Evolutionary conservation across 2,329 filamentous ascomycete genomes (phyloP), one percentile per base, ranked within the genome.

Genomic region (Herpotrichia juniperi): DNA sequence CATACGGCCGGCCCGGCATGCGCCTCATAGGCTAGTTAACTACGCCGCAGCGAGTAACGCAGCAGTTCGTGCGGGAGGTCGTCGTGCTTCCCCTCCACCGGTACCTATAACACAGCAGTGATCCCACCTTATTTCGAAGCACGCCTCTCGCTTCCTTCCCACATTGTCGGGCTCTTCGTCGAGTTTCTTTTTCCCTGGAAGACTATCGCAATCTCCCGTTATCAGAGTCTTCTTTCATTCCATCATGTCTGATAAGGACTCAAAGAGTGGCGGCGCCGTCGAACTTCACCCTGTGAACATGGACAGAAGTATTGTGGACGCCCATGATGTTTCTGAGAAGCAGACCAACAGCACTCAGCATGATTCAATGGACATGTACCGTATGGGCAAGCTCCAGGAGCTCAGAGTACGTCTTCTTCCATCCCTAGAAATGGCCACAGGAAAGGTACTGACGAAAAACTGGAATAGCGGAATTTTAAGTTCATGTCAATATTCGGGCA

Each of bases 351-450:
- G 37, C 3, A 40, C 8, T n/a, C 37, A 40, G n/a, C 25, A 56
- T 48, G 54, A 56, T 37, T 53, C 56, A 46, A 51, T 53, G 26
- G 59, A 66, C 25, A 64, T 66, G 63, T 48, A 59, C 11, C 53
- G 63, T 10, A 62, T 66, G 63, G 63, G 63, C 22, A 66, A 63
- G 51, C 48, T 45, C 35, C 63, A 66, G 43, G 63, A 64, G 46
- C 19, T 40, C 19, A 40, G 37, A 12, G 37, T 24, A 16, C 22
- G 37, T 25, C 34, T 12, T 7, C 17, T 17, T 37, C 34, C 8
- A 8, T 17, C 4, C 30, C 21, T 21, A 19, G 34, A 5, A n/a
- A n/a, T n/a, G n/a, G n/a, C n/a, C n/a, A n/a, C n/a, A n/a, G n/a
- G 34, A 19, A 14, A 7, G 3, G 21, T 5, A 14, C 34, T 37